Base-by-base conservation (phyloP, 2,329 filamentous ascomycete genomes). In the Alternaria triticimaculans region DNA sequence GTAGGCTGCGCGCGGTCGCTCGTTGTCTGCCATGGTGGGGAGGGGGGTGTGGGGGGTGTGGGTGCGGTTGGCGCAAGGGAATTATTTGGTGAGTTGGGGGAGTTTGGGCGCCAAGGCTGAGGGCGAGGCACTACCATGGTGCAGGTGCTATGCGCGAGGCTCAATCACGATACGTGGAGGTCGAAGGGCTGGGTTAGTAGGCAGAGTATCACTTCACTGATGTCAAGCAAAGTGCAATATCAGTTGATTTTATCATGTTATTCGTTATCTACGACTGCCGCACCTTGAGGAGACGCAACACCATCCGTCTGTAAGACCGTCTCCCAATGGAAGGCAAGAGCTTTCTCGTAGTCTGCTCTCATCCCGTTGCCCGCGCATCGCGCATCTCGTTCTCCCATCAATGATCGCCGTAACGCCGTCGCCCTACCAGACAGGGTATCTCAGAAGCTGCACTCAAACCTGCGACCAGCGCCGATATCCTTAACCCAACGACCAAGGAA, bases 1-100 rank as follows among this genome's bases (percentile, higher is more conserved):
- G 43, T 67, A 21, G 9, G 63, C 53, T 15, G 72, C 71, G 59
- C 69, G 73, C n/a, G 70, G 59, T 57, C 72, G 69, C 44, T 77
- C 74, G 62, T 56, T 69, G 49, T 73, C 72, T 33, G 72, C 69
- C 72, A 74, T 74, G 51, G 46, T 61, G 43, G 48, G 30, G 55
- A 58, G 60, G 46, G 26, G 49, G 55, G 43, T 54, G 55, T 57
- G 46, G 58, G 46, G 15, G 46, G 26, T 43, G 58, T 26, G 45
- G 20, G 37, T n/a, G 37, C 1, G 21, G 37, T 59, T 41, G 62
- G 50, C 64, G 61, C 61, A 55, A 59, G 30, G 37, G 23, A 48
- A 46, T n/a, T 20, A 10, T 23, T 26, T 51, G 21, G 55, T 30
- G 44, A 30, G 41, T 20, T 54, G 58, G 23, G 55, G 25, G 26